phyloP scores from a whole-genome alignment of 768 basidiomycete genomes.

The Phaeotremella fagi region DNA sequence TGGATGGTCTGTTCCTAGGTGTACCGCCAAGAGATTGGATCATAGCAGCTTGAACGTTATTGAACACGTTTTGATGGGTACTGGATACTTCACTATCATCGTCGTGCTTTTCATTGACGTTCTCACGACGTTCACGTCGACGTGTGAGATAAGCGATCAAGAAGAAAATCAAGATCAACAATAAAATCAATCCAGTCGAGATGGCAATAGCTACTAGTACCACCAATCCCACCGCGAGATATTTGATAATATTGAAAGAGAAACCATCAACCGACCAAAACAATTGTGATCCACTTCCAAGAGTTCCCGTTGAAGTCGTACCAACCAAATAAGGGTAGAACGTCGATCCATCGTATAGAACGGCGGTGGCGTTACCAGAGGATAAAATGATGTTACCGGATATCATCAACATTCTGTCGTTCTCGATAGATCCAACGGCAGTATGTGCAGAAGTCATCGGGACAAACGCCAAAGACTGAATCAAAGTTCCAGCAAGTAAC shows the following conservation, averaged over 20 bases:
- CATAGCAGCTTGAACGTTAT: slow-evolving; percentile 34
- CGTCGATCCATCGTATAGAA: slow-evolving; percentile 76
- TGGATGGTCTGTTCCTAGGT: background rate
- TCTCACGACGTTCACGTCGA: slow-evolving; percentile 20
- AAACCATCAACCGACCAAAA: slow-evolving; percentile 56
- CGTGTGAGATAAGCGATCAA: slow-evolving; percentile 36
- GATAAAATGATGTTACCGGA: slow-evolving; percentile 70
- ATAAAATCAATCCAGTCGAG: slow-evolving; percentile 69
- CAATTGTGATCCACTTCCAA: slow-evolving; percentile 68
- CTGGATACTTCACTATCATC: slow-evolving; percentile 28
- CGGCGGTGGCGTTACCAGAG: slow-evolving; percentile 75
- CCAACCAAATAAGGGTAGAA: slow-evolving; percentile 80
- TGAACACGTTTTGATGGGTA: slow-evolving; percentile 36
- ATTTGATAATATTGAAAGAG: slow-evolving; percentile 61
- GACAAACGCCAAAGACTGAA: slow-evolving; percentile 84
- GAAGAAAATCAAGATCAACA: slow-evolving; percentile 43
- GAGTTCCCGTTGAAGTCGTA: slow-evolving; percentile 59
- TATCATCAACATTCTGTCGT: slow-evolving; percentile 83
- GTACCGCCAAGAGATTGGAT: slow-evolving; percentile 22
- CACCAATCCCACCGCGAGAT: slow-evolving; percentile 85
- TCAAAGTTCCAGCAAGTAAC: slow-evolving; percentile 61
- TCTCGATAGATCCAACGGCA: slow-evolving; percentile 64
- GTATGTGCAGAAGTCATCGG: slow-evolving; percentile 74
- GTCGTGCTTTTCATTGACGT: slow-evolving; percentile 21
- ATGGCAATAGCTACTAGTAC: slow-evolving; percentile 97